phyloP scores from a whole-genome alignment of 306 rosid genomes.

The Crataegus laevigata region DNA sequence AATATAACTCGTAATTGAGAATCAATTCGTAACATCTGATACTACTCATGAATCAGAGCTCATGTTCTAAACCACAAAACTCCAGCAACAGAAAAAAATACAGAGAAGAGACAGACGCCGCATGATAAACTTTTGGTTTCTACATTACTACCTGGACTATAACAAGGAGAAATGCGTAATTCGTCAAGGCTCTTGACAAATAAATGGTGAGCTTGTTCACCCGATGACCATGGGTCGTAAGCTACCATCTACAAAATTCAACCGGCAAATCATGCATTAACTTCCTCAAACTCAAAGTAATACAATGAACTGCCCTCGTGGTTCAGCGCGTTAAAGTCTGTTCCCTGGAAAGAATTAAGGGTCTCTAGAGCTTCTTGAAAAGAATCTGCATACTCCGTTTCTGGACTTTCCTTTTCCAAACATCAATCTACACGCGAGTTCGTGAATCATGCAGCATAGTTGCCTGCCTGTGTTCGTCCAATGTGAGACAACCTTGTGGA shows the following conservation, averaged over 20 bases:
- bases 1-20: no score
- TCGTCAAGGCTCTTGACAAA: constrained; percentile 9
- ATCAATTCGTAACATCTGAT: not conserved
- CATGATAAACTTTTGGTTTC: not conserved
- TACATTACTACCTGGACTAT: not conserved
- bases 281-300: constrained; percentile 19
- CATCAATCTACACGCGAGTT: constrained; percentile 1
- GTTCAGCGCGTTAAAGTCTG: constrained; percentile 12
- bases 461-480: constrained; percentile 55
- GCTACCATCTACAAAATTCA: constrained; percentile 9
- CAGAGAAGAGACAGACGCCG: no score
- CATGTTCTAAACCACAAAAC: not conserved
- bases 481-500: constrained; percentile 69
- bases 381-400: constrained; percentile 15
- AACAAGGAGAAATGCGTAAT: not conserved
- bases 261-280: constrained; percentile 12
- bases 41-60: not conserved
- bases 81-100: no score
- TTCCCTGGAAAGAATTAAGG: constrained; percentile 32
- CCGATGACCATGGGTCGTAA: not conserved
- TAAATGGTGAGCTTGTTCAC: constrained; percentile 3
- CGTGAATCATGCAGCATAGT: constrained; percentile 34
- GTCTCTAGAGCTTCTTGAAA: constrained; percentile 23
- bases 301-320: constrained; percentile 23
- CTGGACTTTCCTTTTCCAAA: constrained; percentile 6